These are phyloP conservation scores for Haberlea rhodopensis DNA, from an alignment of 257 asterid genomes.

Conservation along the genomic window DNA sequence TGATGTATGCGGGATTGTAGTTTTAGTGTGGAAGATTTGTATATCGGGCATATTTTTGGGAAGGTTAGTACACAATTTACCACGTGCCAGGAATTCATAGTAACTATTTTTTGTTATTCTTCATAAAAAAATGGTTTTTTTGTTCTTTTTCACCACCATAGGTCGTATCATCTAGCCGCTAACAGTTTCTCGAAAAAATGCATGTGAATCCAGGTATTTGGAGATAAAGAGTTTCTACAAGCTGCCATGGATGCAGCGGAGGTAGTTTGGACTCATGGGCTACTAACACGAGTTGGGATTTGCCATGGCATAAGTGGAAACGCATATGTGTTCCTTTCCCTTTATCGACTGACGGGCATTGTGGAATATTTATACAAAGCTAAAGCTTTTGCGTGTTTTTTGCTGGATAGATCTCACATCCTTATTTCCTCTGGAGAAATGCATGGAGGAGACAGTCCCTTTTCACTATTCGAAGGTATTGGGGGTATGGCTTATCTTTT, in stretches of 20 bases:
- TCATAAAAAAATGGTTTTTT: not conserved
- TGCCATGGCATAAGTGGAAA: slow-evolving; percentile 89
- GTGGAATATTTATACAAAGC: slow-evolving; percentile 61
- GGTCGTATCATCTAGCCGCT: not conserved
- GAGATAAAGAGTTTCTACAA: slow-evolving; percentile 48
- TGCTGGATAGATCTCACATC: slow-evolving; percentile 60
- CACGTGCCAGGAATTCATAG: too few species aligned
- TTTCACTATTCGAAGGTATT: slow-evolving; percentile 70
- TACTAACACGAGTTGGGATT: slow-evolving; percentile 64
- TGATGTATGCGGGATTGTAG: too few species aligned
- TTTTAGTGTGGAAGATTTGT: too few species aligned
- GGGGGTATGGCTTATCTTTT: slow-evolving; percentile 77
- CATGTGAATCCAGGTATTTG: slow-evolving; percentile 44
- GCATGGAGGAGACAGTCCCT: slow-evolving; percentile 65
- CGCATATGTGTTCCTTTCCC: slow-evolving; percentile 62
- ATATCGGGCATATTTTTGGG: too few species aligned
- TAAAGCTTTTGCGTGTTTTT: slow-evolving; percentile 72
- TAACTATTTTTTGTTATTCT: too few species aligned
- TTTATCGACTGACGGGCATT: slow-evolving; percentile 64
- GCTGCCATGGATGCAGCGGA: slow-evolving; percentile 83
- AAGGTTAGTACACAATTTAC: too few species aligned
- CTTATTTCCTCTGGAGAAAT: slow-evolving; percentile 57
- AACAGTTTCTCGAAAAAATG: not conserved
- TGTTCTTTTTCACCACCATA: too few species aligned
- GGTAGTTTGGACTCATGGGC: slow-evolving; percentile 80